These are phyloP conservation scores for Paramecium caudatum DNA, from an alignment of 73 alveolate genomes.

Conservation along the genomic window DNA sequence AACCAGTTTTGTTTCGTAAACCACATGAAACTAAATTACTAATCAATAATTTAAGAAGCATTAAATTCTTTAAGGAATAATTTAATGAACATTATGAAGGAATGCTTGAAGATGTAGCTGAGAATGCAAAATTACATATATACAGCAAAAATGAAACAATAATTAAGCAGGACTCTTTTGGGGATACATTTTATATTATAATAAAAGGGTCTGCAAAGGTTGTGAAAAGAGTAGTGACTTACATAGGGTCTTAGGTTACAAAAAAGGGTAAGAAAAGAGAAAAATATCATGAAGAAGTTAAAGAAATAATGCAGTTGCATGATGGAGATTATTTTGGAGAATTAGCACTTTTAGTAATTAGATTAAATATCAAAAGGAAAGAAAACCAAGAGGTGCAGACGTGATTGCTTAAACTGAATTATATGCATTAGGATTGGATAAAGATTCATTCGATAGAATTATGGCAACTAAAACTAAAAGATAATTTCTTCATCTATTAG, in stretches of 20 bases:
- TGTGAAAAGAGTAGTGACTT: conserved; percentile 33
- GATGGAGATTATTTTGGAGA: conserved; percentile 70
- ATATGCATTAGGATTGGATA: not conserved
- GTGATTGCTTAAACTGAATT: conserved; percentile 25
- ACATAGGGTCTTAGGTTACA: conserved; percentile 12
- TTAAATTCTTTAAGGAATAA: conserved; percentile 55
- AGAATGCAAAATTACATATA: conserved; percentile 21
- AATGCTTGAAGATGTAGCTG: conserved; percentile 61
- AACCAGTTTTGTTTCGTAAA: conserved; percentile 23
- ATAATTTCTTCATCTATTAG: conserved; percentile 41
- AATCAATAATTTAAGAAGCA: conserved; percentile 7
- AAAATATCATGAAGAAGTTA: conserved; percentile 48
- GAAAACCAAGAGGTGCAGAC: conserved; percentile 70
- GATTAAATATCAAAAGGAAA: conserved; percentile 6
- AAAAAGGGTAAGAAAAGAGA: conserved; percentile 66
- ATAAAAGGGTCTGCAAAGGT: conserved; percentile 45
- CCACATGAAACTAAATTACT: conserved; percentile 27
- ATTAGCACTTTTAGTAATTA: conserved; percentile 44
- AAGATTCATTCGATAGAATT: conserved; percentile 60
- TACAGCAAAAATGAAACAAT: conserved; percentile 32
- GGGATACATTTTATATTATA: conserved; percentile 55
- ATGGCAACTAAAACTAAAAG: conserved; percentile 64
- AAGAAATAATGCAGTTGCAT: conserved; percentile 44
- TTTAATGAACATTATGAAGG: conserved; percentile 68
- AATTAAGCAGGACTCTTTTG: conserved; percentile 39